These are phyloP conservation scores for Dactylis glomerata DNA, from an alignment of 176 grass and related monocot species.

Conservation along the genomic window DNA sequence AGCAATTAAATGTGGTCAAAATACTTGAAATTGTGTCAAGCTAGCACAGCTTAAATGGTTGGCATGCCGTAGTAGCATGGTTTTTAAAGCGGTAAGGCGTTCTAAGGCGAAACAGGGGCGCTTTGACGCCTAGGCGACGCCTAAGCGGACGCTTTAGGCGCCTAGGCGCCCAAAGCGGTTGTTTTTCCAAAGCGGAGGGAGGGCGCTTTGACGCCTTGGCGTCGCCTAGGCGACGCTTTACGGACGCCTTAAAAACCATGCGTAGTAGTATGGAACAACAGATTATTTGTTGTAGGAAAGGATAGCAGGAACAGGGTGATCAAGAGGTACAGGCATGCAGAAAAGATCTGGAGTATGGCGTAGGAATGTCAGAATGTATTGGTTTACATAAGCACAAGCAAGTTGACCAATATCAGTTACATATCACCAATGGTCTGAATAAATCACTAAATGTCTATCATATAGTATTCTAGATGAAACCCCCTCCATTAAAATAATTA, in stretches of 20 bases:
- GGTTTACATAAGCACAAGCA: not conserved
- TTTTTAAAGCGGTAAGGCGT: too few species aligned
- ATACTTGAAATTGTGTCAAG: not conserved
- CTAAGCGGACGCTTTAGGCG: too few species aligned
- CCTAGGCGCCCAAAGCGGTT: too few species aligned
- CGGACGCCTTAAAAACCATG: too few species aligned
- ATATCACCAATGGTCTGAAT: not conserved
- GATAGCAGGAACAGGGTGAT: not conserved
- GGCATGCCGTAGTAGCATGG: not conserved
- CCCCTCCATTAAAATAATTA: not conserved
- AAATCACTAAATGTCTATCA: not conserved
- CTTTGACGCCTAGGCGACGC: too few species aligned
- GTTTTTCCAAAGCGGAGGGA: too few species aligned
- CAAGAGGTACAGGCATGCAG: not conserved
- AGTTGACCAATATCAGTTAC: not conserved
- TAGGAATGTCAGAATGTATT: not conserved
- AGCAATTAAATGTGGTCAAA: not conserved
- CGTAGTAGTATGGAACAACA: not conserved
- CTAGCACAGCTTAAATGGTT: not conserved
- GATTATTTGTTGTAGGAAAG: constrained; percentile 5
- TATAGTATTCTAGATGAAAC: not conserved
- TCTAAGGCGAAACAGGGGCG: too few species aligned
- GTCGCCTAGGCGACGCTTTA: too few species aligned
- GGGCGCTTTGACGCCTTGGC: too few species aligned
- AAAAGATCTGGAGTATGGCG: not conserved